A percentile compares a stretch with the other conserved stretches of the same genome.
These are phyloP conservation scores for Ustanciosporium gigantosporum DNA, from an alignment of 1,284 basidiomycete species.

Conservation along the genomic window DNA sequence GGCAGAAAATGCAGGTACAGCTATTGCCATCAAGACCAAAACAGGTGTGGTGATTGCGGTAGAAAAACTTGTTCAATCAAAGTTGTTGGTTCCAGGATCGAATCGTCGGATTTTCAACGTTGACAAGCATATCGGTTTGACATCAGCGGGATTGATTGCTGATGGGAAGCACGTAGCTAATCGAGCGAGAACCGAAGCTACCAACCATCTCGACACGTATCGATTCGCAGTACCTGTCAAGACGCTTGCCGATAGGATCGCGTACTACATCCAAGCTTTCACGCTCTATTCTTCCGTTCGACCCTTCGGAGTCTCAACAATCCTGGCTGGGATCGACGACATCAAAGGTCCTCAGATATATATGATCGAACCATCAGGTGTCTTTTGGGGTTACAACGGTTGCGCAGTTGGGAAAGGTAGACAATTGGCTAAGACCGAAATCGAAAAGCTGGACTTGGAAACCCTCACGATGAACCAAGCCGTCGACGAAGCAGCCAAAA, in stretches of 20 bases:
- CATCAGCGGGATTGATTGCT: constrained; percentile 80
- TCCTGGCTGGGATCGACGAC: constrained; percentile 87
- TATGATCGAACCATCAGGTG: constrained; percentile 92
- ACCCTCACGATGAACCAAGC: constrained; percentile 68
- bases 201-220: constrained; percentile 76
- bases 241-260: constrained; percentile 81
- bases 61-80: constrained; percentile 97
- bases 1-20: constrained; percentile 90
- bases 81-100: constrained; percentile 88
- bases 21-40: constrained; percentile 79
- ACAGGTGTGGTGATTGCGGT: constrained; percentile 88
- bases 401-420: constrained; percentile 90
- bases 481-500: constrained; percentile 57
- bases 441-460: constrained; percentile 89
- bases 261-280: constrained; percentile 89
- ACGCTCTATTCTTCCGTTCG: constrained; percentile 97
- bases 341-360: constrained; percentile 73
- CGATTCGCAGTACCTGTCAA: constrained; percentile 78
- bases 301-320: constrained; percentile 91
- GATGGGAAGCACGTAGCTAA: constrained; percentile 89
- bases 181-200: constrained; percentile 82
- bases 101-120: constrained; percentile 92
- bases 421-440: constrained; percentile 94
- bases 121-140: constrained; percentile 90
- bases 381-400: constrained; percentile 71